Evolutionary conservation across 108 stramenopile genomes (phyloP).

Genomic region (Discostella pseudostelligera): DNA sequence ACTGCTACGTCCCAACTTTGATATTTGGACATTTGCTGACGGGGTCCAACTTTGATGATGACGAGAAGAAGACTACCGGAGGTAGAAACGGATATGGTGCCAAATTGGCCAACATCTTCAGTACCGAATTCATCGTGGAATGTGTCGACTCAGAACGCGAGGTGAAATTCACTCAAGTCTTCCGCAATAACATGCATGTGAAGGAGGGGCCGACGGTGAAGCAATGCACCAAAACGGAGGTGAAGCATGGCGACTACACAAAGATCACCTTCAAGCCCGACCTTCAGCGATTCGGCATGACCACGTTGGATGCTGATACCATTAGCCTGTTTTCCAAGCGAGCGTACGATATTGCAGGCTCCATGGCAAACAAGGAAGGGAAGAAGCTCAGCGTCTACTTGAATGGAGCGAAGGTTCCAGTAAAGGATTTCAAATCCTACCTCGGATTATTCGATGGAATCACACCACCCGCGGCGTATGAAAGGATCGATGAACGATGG

Average conservation of each 20-base stretch:
- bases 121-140: conserved; percentile 81
- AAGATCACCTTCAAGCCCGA: conserved; percentile 98
- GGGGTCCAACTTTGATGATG: conserved; percentile 98
- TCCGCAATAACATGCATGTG: conserved; percentile 89
- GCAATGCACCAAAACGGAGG: conserved; percentile 59
- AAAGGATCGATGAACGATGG: conserved; percentile 88
- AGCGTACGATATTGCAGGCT: conserved; percentile 98
- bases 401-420: conserved; percentile 89
- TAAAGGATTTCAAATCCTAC: conserved; percentile 93
- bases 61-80: conserved; percentile 97
- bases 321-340: conserved; percentile 90
- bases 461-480: conserved; percentile 78
- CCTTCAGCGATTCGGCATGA: conserved; percentile 92
- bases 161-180: conserved; percentile 82
- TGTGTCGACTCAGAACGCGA: conserved; percentile 83
- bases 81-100: conserved; percentile 99
- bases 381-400: conserved; percentile 88
- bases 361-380: conserved; percentile 80
- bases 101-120: conserved; percentile 99
- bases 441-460: conserved; percentile 89
- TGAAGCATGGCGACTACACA: conserved; percentile 91
- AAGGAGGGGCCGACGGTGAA: conserved; percentile 69
- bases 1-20: conserved; percentile 91
- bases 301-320: conserved; percentile 85
- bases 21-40: conserved; percentile 98